phyloP scores from a whole-genome alignment of 2,329 filamentous ascomycete genomes.

The Colletotrichum sojae region DNA sequence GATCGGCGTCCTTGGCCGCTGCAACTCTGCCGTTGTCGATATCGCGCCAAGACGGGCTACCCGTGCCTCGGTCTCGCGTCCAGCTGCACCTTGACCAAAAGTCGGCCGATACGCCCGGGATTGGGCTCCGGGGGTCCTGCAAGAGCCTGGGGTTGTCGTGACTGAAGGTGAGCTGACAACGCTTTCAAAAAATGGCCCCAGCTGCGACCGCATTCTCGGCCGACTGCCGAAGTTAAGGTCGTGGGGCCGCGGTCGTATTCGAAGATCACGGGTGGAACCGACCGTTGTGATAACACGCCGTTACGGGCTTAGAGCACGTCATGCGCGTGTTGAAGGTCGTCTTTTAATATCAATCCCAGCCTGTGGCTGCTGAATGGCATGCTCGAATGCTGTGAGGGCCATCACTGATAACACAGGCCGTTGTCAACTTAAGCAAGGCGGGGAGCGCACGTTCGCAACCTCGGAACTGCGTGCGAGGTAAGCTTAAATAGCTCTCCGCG shows the following conservation, averaged over 20 bases:
- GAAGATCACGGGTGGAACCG: slow-evolving; percentile 21
- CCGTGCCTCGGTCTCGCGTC: slow-evolving; percentile 1
- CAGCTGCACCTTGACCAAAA: not conserved
- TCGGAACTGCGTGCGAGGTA: not conserved
- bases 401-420: not conserved
- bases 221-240: slow-evolving; percentile 25
- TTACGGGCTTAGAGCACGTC: slow-evolving; percentile 28
- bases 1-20: slow-evolving; percentile 16
- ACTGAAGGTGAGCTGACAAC: not conserved
- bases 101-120: not conserved
- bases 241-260: slow-evolving; percentile 29
- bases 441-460: not conserved
- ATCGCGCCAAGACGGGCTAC: slow-evolving; percentile 20
- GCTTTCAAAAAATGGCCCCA: no score
- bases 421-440: slow-evolving; percentile 15
- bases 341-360: not conserved
- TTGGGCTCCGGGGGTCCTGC: not conserved
- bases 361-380: not conserved
- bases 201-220: not conserved
- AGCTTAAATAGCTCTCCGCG: not conserved
- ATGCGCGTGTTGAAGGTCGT: not conserved
- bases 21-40: not conserved
- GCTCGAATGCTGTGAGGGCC: slow-evolving; percentile 5
- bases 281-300: not conserved
- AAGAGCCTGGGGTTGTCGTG: not conserved